Percentiles rank a stretch among this genome's conserved stretches.
phyloP scores from a whole-genome alignment of 768 basidiomycete genomes.

The Lenzites betulinus region DNA sequence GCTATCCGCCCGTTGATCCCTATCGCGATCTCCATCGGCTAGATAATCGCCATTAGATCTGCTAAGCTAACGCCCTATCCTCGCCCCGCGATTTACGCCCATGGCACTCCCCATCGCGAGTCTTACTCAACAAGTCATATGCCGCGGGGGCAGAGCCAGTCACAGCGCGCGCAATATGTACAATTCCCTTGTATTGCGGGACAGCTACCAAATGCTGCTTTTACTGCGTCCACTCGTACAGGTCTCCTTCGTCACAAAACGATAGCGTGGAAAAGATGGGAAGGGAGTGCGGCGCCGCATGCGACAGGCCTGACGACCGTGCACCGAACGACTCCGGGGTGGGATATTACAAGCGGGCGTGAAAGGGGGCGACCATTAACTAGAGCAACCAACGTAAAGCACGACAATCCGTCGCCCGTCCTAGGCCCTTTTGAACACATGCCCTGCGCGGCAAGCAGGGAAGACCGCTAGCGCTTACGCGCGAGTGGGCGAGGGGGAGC shows the following conservation, averaged over 20 bases:
- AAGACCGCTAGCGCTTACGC: background rate
- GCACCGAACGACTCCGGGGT: background rate
- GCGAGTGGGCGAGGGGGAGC: constrained; percentile 10
- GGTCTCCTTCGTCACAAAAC: constrained; percentile 13
- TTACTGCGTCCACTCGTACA: constrained; percentile 23
- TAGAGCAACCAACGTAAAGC: constrained; percentile 15
- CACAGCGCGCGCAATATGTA: background rate
- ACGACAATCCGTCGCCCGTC: constrained; percentile 15
- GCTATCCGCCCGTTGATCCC: constrained; percentile 9
- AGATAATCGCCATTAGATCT: constrained; percentile 21
- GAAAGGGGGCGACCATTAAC: constrained; percentile 8
- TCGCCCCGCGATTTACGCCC: background rate
- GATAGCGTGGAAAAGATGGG: background rate
- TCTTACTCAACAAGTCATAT: background rate
- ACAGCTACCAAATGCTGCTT: constrained; percentile 2
- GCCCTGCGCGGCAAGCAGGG: background rate
- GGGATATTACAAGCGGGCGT: constrained; percentile 5
- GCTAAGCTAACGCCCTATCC: constrained; percentile 2
- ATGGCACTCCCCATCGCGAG: no score
- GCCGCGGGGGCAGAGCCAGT: background rate
- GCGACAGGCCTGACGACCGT: background rate
- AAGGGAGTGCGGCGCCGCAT: background rate
- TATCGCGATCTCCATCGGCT: constrained; percentile 24
- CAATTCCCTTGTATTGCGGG: constrained; percentile 10
- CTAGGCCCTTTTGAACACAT: constrained; percentile 16